These are phyloP conservation scores for Exophiala aquamarina DNA, from an alignment of 2,329 filamentous ascomycete genomes.

Conservation along the genomic window DNA sequence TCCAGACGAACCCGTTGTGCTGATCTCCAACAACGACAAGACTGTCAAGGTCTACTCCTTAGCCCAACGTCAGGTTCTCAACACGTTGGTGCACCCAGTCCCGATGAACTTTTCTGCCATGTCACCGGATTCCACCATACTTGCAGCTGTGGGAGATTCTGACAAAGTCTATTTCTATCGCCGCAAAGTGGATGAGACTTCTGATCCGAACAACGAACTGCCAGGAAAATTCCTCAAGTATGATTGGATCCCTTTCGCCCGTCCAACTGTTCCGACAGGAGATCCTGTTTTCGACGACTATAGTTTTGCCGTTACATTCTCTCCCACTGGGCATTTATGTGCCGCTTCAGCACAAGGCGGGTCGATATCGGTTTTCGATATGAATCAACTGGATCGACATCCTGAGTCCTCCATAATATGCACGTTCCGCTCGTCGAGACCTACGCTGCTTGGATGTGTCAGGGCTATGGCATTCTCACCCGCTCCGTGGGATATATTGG, in stretches of 20 bases:
- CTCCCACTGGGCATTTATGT: constrained; percentile 48
- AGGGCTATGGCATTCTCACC: constrained; percentile 91
- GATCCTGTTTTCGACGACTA: constrained; percentile 40
- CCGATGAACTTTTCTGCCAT: constrained; percentile 93
- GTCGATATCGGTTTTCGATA: constrained; percentile 47
- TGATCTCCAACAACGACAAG: constrained; percentile 86
- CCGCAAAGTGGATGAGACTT: constrained; percentile 35
- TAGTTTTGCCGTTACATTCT: constrained; percentile 51
- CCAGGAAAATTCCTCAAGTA: constrained; percentile 38
- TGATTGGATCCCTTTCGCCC: constrained; percentile 42
- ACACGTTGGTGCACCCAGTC: constrained; percentile 72
- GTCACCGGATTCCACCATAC: constrained; percentile 78
- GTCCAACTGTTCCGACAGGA: constrained; percentile 43
- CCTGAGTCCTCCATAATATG: constrained; percentile 56
- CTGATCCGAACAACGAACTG: constrained; percentile 5
- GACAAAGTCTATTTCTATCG: constrained; percentile 83
- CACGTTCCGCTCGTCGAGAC: constrained; percentile 74
- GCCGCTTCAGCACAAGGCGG: constrained; percentile 52
- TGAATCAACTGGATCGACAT: constrained; percentile 29
- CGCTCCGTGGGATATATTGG: constrained; percentile 82
- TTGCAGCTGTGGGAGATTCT: constrained; percentile 85
- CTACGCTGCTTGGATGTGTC: constrained; percentile 73
- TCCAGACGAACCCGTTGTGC: constrained; percentile 57
- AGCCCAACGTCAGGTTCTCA: constrained; percentile 64
- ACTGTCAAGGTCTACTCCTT: constrained; percentile 83